phyloP scores from a whole-genome alignment of 1,139 yeast genomes.

The Taphrina populina region DNA sequence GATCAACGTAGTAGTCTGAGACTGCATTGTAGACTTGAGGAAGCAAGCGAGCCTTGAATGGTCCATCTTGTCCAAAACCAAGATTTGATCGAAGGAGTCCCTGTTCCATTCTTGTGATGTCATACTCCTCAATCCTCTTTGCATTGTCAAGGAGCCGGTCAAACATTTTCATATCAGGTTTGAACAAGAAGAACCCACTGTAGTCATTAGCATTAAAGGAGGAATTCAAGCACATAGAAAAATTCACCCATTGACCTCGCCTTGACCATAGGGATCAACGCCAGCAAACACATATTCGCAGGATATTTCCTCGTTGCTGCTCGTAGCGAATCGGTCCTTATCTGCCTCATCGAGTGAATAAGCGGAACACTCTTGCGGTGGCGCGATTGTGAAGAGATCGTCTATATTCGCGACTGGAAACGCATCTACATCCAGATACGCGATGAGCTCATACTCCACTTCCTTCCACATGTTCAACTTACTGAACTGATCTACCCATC shows the following conservation, averaged over 20 bases:
- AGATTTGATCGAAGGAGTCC: slow-evolving; percentile 12
- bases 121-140: slow-evolving; percentile 1
- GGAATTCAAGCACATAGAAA: not conserved
- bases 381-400: slow-evolving; percentile 47
- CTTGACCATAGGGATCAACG: slow-evolving; percentile 13
- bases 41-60: slow-evolving; percentile 7
- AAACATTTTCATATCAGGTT: slow-evolving; percentile 13
- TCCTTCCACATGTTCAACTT: slow-evolving; percentile 57
- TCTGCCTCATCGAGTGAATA: too few species aligned
- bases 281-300: slow-evolving; percentile 18
- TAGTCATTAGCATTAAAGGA: not conserved
- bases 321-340: too few species aligned
- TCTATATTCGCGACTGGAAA: slow-evolving; percentile 56
- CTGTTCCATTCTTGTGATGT: slow-evolving; percentile 11
- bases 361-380: slow-evolving; percentile 11
- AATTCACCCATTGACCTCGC: slow-evolving; percentile 20
- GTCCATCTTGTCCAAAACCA: slow-evolving; percentile 18
- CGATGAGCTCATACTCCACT: slow-evolving; percentile 57
- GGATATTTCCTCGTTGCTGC: too few species aligned
- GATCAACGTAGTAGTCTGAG: slow-evolving; percentile 6
- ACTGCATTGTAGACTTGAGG: slow-evolving; percentile 22
- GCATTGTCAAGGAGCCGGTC: slow-evolving; percentile 9
- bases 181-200: slow-evolving; percentile 4
- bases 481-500: slow-evolving; percentile 40
- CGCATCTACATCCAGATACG: slow-evolving; percentile 81